phyloP scores from a whole-genome alignment of 176 grass and related monocot genomes.

The Raddia distichophylla region DNA sequence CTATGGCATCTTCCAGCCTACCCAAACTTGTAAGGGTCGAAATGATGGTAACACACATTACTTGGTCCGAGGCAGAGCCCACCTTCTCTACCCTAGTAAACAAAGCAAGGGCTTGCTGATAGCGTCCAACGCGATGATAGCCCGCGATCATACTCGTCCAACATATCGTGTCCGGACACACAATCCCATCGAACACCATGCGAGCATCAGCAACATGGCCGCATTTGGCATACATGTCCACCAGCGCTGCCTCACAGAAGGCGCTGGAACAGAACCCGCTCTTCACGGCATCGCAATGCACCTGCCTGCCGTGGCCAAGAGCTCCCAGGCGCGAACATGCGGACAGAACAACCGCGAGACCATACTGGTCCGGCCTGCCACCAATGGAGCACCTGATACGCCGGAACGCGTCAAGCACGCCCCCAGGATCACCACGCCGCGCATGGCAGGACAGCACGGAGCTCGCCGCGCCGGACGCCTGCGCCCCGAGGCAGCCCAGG shows the following conservation, averaged over 20 bases:
- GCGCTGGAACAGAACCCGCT: conserved; percentile 43
- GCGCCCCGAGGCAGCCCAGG: conserved; percentile 23
- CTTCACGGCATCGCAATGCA: conserved; percentile 59
- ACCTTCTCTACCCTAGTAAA: conserved; percentile 52
- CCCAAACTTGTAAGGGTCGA: conserved; percentile 54
- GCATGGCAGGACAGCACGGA: conserved; percentile 53
- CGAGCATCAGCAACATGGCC: conserved; percentile 40
- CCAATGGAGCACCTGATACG: conserved; percentile 21
- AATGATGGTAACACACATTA: conserved; percentile 47
- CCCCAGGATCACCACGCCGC: conserved; percentile 30
- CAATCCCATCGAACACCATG: conserved; percentile 51
- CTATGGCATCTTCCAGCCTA: conserved; percentile 45
- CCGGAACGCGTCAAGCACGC: conserved; percentile 46
- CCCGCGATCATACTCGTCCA: conserved; percentile 71
- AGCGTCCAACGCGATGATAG: conserved; percentile 42
- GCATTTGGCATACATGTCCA: conserved; percentile 67
- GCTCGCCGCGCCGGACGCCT: conserved; percentile 33
- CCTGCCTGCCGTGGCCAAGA: conserved; percentile 44
- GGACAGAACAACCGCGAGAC: conserved; percentile 54
- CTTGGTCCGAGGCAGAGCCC: conserved; percentile 44
- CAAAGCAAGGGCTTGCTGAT: conserved; percentile 46
- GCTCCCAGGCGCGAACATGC: conserved; percentile 38
- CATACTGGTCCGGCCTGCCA: conserved; percentile 52
- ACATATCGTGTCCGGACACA: conserved; percentile 50
- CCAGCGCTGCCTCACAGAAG: conserved; percentile 57